Conservation (phyloP, 2,329 filamentous ascomycete genomes). For the Thielaviopsis euricoi region DNA sequence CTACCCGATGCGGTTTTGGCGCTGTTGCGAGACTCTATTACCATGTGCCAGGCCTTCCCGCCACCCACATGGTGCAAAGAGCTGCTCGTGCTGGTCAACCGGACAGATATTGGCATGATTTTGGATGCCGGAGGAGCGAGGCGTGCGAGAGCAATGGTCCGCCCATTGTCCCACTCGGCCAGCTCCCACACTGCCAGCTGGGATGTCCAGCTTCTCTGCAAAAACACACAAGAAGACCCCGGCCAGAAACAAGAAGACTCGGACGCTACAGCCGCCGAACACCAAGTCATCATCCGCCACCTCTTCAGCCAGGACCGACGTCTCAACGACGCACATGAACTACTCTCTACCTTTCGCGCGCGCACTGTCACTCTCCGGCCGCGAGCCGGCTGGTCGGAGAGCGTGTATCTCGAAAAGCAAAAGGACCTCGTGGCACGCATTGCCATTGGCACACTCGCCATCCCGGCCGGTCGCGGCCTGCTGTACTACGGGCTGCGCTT, state of each 20-base stretch:
- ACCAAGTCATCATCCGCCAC: slow-evolving; percentile 64
- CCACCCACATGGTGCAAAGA: slow-evolving; percentile 58
- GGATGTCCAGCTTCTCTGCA: slow-evolving; percentile 67
- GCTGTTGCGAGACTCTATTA: slow-evolving; percentile 68
- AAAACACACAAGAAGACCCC: slow-evolving; percentile 42
- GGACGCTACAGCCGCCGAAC: slow-evolving; percentile 68
- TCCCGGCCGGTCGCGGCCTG: slow-evolving; percentile 74
- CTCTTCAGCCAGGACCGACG: slow-evolving; percentile 87
- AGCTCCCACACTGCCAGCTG: slow-evolving; percentile 49
- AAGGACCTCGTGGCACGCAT: slow-evolving; percentile 78
- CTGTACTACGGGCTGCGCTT: slow-evolving; percentile 76
- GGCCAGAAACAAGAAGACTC: slow-evolving; percentile 41
- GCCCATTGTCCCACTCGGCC: too few species aligned
- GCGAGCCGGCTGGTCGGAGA: slow-evolving; percentile 65
- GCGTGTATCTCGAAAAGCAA: slow-evolving; percentile 78
- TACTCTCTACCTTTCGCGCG: slow-evolving; percentile 73
- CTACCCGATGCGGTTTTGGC: slow-evolving; percentile 72
- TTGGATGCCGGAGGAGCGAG: slow-evolving; percentile 34
- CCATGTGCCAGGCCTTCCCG: slow-evolving; percentile 68
- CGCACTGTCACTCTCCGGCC: slow-evolving; percentile 63
- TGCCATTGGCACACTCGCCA: slow-evolving; percentile 72
- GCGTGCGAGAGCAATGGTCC: too few species aligned
- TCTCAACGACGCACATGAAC: slow-evolving; percentile 65
- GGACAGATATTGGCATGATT: slow-evolving; percentile 61
- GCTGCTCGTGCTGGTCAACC: slow-evolving; percentile 58